Percentiles rank a stretch among this genome's conserved stretches.
Evolutionary conservation across 345 rosid species (phyloP).

Genomic region (Eutrema yunnanense): DNA sequence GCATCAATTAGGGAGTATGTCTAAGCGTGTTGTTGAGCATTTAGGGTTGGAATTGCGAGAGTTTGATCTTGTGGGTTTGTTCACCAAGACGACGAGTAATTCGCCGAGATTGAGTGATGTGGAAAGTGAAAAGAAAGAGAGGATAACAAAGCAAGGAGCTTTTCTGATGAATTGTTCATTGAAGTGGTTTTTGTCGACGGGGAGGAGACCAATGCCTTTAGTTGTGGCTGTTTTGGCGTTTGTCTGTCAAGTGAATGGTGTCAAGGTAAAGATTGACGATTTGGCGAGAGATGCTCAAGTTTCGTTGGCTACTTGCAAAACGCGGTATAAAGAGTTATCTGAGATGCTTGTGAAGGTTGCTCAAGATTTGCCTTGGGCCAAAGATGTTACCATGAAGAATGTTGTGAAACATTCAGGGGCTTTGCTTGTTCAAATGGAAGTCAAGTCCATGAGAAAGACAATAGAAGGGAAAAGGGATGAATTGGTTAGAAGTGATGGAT

Average conservation of each 20-base stretch:
- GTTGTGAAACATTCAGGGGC: conserved; percentile 49
- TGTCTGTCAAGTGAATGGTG: conserved; percentile 54
- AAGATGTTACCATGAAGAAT: conserved; percentile 66
- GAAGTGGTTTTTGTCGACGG: conserved; percentile 72
- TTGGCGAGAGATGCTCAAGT: conserved; percentile 41
- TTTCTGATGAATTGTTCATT: conserved; percentile 66
- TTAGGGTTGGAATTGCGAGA: conserved; percentile 44
- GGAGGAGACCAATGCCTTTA: conserved; percentile 70
- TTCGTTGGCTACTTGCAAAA: conserved; percentile 38
- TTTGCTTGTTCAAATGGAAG: conserved; percentile 63
- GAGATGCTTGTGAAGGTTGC: conserved; percentile 64
- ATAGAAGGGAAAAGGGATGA: not conserved
- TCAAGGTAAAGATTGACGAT: conserved; percentile 45
- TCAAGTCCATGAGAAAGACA: conserved; percentile 47
- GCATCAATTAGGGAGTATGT: conserved; percentile 64
- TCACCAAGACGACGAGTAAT: conserved; percentile 35
- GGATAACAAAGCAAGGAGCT: conserved; percentile 55
- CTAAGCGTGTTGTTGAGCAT: conserved; percentile 54
- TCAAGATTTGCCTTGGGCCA: conserved; percentile 76
- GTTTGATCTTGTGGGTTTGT: conserved; percentile 46
- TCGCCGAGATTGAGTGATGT: conserved; percentile 27
- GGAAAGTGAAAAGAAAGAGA: conserved; percentile 37
- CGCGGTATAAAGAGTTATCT: conserved; percentile 55
- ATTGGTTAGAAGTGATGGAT: not conserved
- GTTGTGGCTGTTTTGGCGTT: conserved; percentile 68